Conservation (phyloP, 2,329 filamentous ascomycete genomes). For the Penicillium paneum region DNA sequence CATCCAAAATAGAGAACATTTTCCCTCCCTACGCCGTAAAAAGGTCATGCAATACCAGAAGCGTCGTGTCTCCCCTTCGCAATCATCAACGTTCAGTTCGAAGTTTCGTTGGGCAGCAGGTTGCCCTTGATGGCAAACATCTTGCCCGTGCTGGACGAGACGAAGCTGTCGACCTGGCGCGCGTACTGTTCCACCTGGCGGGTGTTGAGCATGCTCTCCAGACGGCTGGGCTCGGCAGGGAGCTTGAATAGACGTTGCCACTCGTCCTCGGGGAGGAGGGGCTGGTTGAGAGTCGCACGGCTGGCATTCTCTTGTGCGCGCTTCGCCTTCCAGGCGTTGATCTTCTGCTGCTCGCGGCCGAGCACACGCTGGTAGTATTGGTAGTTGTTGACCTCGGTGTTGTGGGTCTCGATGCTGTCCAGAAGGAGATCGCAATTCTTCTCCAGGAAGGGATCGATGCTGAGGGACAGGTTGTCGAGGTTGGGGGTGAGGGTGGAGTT, state of each 20-base stretch:
- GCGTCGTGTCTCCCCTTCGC: slow-evolving; percentile 28
- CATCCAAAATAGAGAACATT: slow-evolving; percentile 40
- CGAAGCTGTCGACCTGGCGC: slow-evolving; percentile 94
- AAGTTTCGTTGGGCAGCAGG: slow-evolving; percentile 56
- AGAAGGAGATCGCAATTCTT: slow-evolving; percentile 96
- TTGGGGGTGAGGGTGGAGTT: slow-evolving; percentile 74
- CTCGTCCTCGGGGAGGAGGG: slow-evolving; percentile 88
- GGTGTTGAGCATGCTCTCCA: slow-evolving; percentile 92
- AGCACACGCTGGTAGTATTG: slow-evolving; percentile 95
- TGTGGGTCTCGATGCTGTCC: slow-evolving; percentile 95
- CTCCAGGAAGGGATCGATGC: slow-evolving; percentile 95
- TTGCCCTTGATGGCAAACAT: slow-evolving; percentile 92
- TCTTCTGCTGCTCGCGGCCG: slow-evolving; percentile 92
- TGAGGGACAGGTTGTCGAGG: slow-evolving; percentile 83
- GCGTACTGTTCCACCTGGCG: slow-evolving; percentile 98
- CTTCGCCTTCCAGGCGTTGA: slow-evolving; percentile 93
- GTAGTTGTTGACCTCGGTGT: slow-evolving; percentile 99
- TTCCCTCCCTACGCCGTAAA: slow-evolving; percentile 44
- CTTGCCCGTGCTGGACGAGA: slow-evolving; percentile 85
- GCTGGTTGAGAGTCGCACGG: slow-evolving; percentile 80
- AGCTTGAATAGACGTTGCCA: slow-evolving; percentile 99
- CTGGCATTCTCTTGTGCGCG: slow-evolving; percentile 92
- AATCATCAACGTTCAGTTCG: slow-evolving; percentile 32
- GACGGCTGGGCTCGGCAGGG: slow-evolving; percentile 84
- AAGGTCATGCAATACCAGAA: slow-evolving; percentile 42